Base-by-base conservation (phyloP, 352 stramenopile genomes). In the Stramenopiles sp. region DNA sequence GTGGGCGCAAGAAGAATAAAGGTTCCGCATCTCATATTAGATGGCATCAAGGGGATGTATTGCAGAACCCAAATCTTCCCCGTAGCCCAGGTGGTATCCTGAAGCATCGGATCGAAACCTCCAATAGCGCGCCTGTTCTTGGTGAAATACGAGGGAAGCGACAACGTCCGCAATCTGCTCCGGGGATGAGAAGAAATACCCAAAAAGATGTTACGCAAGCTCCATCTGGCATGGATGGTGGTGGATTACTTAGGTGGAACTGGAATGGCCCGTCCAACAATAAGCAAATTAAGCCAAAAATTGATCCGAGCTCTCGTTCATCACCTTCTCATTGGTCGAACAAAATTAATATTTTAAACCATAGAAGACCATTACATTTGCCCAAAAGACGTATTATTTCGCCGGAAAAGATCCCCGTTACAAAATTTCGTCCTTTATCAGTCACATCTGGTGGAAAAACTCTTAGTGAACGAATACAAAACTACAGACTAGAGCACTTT, bases 401-500 rank as follows among this genome's bases (percentile, higher is more conserved):
- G 14, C 4, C 30, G 4, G 4, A 4, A 14, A 33, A 78, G 8
- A 33, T 78, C 22, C 71, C 71, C 4, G 22, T 33, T 33, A 33
- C 71, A 14, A 78, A 33, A 33, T 33, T 78, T 31, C 4, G 30
- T 14, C 71, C 71, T 33, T 4, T 14, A 33, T 14, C 71, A 31
- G 71, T 78, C 71, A 14, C 71, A 8, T 14, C 4, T 31, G 71
- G 71, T 31, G 4, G 4, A 33, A 78, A 4, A 4, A 31, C 30
- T 33, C 39, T 4, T 55, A 33, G 4, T 8, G 71, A 78, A 33
- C 30, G 31, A 14, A 78, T 78, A 14, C 30, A 78, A 78, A 78
- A 78, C 14, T 78, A 78, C 14, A 31, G 71, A 33, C 22, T 78
- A 78, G 71, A 78, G 71, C 71, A 78, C 14, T 78, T 78, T 78